A percentile compares a stretch with the other conserved stretches of the same genome.
Evolutionary conservation across 495 filamentous ascomycete species (phyloP).

Genomic region (Talaromyces liani): DNA sequence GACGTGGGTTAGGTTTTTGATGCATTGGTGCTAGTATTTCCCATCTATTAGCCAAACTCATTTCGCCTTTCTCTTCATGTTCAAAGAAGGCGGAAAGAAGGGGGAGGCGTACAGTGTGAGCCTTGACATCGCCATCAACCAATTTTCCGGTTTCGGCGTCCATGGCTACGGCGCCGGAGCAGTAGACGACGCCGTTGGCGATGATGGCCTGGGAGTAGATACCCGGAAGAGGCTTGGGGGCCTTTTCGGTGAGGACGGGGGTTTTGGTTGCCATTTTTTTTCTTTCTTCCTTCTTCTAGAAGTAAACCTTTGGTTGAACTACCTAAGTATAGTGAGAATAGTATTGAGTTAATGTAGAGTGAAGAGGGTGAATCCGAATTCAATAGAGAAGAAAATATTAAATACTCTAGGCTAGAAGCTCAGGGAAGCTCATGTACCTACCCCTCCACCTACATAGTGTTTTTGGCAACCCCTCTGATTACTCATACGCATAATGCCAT

Average conservation of each 20-base stretch:
- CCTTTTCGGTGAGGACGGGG: conserved; percentile 39
- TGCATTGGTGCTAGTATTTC: conserved; percentile 30
- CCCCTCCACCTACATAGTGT: background rate
- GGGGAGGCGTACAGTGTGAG: conserved; percentile 33
- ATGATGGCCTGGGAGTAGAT: conserved; percentile 51
- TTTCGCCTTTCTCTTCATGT: too few species aligned
- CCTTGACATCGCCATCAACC: conserved; percentile 42
- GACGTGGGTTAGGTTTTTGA: conserved; percentile 59
- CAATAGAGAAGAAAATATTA: background rate
- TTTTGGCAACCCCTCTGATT: background rate
- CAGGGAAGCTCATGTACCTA: background rate
- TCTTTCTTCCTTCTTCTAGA: background rate
- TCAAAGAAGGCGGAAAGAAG: too few species aligned
- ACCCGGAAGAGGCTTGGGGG: conserved; percentile 43
- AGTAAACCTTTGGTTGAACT: background rate
- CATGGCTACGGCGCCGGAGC: conserved; percentile 43
- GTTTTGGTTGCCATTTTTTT: conserved; percentile 23
- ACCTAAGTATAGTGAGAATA: background rate
- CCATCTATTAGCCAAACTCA: background rate
- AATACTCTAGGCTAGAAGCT: background rate
- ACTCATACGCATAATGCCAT: background rate
- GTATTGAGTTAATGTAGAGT: background rate
- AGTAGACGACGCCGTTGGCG: conserved; percentile 51
- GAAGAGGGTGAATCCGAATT: too few species aligned
- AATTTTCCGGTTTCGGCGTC: conserved; percentile 36